Evolutionary conservation across 805 yeast genomes (phyloP), one percentile per base, ranked within the genome.

Genomic region (Phaffomyces thermotolerans): DNA sequence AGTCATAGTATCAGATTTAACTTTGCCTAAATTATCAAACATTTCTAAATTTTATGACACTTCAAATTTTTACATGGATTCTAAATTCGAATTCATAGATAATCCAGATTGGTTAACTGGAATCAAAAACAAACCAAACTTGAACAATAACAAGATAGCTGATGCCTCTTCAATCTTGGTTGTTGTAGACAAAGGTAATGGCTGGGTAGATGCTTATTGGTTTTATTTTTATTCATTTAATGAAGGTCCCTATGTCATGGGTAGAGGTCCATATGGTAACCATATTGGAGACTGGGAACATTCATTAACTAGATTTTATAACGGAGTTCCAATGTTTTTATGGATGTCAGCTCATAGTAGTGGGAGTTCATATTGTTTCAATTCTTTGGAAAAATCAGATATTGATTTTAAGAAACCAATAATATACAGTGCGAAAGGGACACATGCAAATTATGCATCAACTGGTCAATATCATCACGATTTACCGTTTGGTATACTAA

Each of bases 311-410:
- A 70, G 99, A 23, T 91, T 87, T 59, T 77, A 80, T 55, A 73
- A 82, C 3, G 95, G 96, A 1, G 65, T 71, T 45, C 98, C 99
- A 0, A 71, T 80, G 12, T 75, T 84, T 42, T 78, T 90, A 18
- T 91, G 98, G 98, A 84, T 93, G 95, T 82, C 95, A 25, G 98
- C 97, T 1, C 99, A 91, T 63, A 96, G 97, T 2, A 97, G 98
- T 12, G 99, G 99, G 8, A 83, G 89, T 27, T 96, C 95, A 0
- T 91, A 83, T 59, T 72, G 73, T 49, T 90, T 81, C 60, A 71
- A 75, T n/a, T 83, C 87, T 22, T 63, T 90, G 43, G 95, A 88
- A 58, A 55, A 57, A 37, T 50, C 49, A 14, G 63, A 59, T 39
- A 39, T 43, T n/a, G 55, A 57, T 40, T 36, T 41, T 6, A 49